Percentiles rank a stretch among this genome's conserved stretches.
Conservation (phyloP, 2,329 filamentous ascomycete genomes). For the Fusarium liriodendri region DNA sequence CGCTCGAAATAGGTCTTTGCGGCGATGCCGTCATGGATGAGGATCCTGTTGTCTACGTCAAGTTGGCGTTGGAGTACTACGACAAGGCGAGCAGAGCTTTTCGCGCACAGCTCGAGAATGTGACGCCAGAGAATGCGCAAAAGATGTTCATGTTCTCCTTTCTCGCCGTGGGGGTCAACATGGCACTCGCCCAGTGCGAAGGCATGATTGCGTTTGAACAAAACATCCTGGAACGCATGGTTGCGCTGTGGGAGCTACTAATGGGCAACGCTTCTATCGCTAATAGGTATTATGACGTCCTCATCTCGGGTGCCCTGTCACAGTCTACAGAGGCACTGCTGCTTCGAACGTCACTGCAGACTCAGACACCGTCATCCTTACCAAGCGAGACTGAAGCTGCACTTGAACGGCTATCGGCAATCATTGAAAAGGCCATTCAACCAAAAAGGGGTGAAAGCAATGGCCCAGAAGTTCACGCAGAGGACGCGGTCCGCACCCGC, state of each 20-base stretch:
- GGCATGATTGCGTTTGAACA: slow-evolving; percentile 16
- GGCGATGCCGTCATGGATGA: slow-evolving; percentile 24
- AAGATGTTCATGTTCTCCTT: slow-evolving; percentile 41
- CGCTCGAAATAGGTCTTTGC: slow-evolving; percentile 38
- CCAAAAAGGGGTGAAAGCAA: not conserved
- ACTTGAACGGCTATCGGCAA: slow-evolving; percentile 1
- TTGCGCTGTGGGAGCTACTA: slow-evolving; percentile 34
- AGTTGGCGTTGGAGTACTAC: slow-evolving; percentile 41
- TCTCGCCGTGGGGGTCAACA: slow-evolving; percentile 37
- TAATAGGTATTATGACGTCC: slow-evolving; percentile 25
- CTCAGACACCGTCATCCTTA: slow-evolving; percentile 2
- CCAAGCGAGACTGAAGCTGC: slow-evolving; percentile 14
- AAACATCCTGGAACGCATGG: slow-evolving; percentile 30
- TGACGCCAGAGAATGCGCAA: slow-evolving; percentile 35
- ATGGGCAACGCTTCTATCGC: slow-evolving; percentile 34
- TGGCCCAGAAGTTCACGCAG: not conserved
- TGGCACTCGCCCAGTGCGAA: slow-evolving; percentile 39
- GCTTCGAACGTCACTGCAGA: slow-evolving; percentile 12
- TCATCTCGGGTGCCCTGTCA: slow-evolving; percentile 32
- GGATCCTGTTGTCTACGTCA: slow-evolving; percentile 34
- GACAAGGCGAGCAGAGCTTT: slow-evolving; percentile 38
- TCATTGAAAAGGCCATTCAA: slow-evolving; percentile 31
- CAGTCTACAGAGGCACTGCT: slow-evolving; percentile 28
- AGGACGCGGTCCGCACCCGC: not conserved
- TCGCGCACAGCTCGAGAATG: slow-evolving; percentile 33